Base-by-base conservation (phyloP, 306 rosid species). In the Elaeagnus macrophylla region DNA sequence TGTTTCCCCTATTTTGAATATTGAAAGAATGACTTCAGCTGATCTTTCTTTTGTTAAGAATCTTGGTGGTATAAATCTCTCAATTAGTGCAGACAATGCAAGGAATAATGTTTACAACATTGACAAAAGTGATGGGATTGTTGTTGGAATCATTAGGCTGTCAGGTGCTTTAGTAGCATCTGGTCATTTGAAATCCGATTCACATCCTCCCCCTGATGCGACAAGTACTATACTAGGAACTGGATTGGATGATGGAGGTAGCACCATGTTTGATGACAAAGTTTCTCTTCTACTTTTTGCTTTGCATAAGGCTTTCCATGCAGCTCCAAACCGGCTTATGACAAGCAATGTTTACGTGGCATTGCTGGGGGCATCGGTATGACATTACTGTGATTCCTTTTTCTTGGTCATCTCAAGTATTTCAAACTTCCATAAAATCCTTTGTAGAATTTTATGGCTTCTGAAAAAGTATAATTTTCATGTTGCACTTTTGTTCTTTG, bases 181-280 rank as follows among this genome's bases (percentile, higher is more conserved):
- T 56, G 99, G 96, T 71, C 78, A 87, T 75, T 68, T 91, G 72
- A 78, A 50, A 81, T 62, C 84, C 67, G 95, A 61, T 67, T 78
- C 84, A 10, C 55, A 3, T 51, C 58, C 72, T 66, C 72, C 72
- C 63, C 66, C 71, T 1, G 93, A 86, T 61, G 67, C 73, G 57
- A 69, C 93, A 57, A 82, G 68, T 73, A 78, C 72, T 67, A 70
- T 80, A 69, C 67, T 80, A 66, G 96, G 83, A 52, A 85, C 79
- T 74, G 84, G 85, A 58, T 67, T 75, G 60, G 78, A 61, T 54
- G 96, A 87, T 56, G 83, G 81, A 65, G 91, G 83, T 61, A 69
- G 97, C 64, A 69, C 87, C 65, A 87, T 91, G 99, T 91, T 87
- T 71, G 93, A 80, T 67, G 99, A 91, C 73, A 91, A 75, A 77